These are phyloP conservation scores for Komagataella pseudopastoris DNA, from an alignment of 805 yeast species.

Conservation along the genomic window DNA sequence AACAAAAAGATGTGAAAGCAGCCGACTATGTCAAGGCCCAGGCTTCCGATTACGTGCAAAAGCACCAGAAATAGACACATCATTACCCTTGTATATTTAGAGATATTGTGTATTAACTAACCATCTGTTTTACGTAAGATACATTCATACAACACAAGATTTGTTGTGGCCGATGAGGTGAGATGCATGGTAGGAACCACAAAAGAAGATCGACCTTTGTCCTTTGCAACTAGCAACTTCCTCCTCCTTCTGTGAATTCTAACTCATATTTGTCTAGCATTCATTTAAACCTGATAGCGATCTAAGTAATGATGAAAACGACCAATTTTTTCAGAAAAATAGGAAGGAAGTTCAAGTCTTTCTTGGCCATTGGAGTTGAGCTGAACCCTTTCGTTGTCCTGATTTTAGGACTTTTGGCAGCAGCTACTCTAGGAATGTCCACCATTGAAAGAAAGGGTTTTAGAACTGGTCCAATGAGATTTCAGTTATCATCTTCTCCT, in stretches of 20 bases:
- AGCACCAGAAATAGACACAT: neutral
- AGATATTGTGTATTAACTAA: neutral
- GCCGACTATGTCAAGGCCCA: slow-evolving; percentile 80
- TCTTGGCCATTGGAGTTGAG: neutral
- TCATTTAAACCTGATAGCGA: neutral
- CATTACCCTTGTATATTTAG: neutral
- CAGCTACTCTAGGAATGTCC: neutral
- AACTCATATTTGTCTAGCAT: neutral
- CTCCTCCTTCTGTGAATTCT: neutral
- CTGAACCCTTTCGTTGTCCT: neutral
- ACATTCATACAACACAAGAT: neutral
- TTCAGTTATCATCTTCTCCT: neutral
- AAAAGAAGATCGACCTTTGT: neutral
- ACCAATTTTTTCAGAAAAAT: neutral
- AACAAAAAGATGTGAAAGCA: slow-evolving; percentile 49
- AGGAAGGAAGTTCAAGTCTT: neutral
- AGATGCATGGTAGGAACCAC: neutral
- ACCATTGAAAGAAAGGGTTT: neutral
- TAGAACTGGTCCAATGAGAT: neutral
- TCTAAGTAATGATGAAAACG: neutral
- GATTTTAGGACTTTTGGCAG: neutral
- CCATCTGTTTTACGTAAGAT: neutral
- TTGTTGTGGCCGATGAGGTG: neutral
- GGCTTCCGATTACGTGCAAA: slow-evolving; percentile 57
- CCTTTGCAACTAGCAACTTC: neutral